Conservation (phyloP, 768 basidiomycete genomes). For the Leucocoprinus sp. region DNA sequence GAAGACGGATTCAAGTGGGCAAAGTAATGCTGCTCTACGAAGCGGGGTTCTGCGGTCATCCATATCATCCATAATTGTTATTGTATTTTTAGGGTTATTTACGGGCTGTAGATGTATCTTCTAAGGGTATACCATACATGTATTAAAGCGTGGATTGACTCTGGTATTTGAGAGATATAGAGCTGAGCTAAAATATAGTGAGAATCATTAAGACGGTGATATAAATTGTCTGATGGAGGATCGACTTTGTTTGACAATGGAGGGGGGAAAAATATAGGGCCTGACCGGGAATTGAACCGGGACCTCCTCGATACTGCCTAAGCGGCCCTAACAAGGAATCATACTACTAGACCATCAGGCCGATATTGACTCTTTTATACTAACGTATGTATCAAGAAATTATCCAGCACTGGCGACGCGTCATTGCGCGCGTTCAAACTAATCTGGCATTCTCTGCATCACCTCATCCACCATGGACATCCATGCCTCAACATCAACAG, state of each 20-base stretch:
- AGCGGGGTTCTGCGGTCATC: neutral
- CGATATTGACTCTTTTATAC: conserved; percentile 13
- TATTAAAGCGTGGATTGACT: too few relatives aligned
- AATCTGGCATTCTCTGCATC: conserved; percentile 8
- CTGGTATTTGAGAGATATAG: too few relatives aligned
- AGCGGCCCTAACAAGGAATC: conserved; percentile 52
- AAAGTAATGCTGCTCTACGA: neutral
- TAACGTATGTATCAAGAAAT: neutral
- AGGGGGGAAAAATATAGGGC: too few relatives aligned
- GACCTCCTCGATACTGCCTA: conserved; percentile 58
- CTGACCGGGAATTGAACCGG: conserved; percentile 84
- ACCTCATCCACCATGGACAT: conserved; percentile 30
- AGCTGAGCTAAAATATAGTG: too few relatives aligned
- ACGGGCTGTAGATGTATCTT: neutral
- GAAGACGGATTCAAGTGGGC: neutral
- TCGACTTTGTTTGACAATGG: too few relatives aligned
- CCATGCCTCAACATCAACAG: conserved; percentile 48
- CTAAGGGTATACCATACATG: too few relatives aligned
- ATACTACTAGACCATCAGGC: conserved; percentile 52
- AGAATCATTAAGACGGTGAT: too few relatives aligned
- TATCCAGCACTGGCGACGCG: conserved; percentile 19
- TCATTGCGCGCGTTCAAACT: conserved; percentile 28
- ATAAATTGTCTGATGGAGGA: too few relatives aligned
- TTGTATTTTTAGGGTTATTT: neutral
- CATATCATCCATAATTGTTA: neutral